phyloP scores from a whole-genome alignment of 2,329 filamentous ascomycete species.

The Pezicula neosporulosa region DNA sequence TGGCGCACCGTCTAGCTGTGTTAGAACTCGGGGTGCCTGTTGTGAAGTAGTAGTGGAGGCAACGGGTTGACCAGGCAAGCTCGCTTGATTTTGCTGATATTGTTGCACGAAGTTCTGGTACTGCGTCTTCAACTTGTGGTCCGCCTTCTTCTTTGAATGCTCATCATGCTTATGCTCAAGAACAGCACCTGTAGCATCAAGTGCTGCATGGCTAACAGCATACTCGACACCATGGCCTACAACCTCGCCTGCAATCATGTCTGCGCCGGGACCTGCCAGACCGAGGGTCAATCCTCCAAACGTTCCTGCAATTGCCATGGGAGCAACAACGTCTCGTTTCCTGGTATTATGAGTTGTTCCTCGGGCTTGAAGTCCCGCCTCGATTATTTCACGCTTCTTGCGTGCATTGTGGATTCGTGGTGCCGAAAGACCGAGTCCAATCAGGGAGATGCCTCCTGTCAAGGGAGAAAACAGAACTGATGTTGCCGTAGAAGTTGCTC shows the following conservation, averaged over 20 bases:
- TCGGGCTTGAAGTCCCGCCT: slow-evolving; percentile 31
- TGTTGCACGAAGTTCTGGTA: slow-evolving; percentile 31
- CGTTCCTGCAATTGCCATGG: slow-evolving; percentile 34
- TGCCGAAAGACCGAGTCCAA: slow-evolving; percentile 35
- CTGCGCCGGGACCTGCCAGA: slow-evolving; percentile 31
- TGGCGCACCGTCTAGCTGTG: background rate
- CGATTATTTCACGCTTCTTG: slow-evolving; percentile 39
- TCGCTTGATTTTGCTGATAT: slow-evolving; percentile 24
- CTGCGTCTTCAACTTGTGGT: slow-evolving; percentile 28
- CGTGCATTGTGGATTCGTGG: slow-evolving; percentile 38
- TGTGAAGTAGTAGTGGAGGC: background rate
- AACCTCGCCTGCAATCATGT: slow-evolving; percentile 30
- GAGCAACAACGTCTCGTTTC: slow-evolving; percentile 37
- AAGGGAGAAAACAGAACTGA: slow-evolving; percentile 35
- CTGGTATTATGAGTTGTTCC: slow-evolving; percentile 34
- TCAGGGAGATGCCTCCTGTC: slow-evolving; percentile 35
- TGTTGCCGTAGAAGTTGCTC: slow-evolving; percentile 36
- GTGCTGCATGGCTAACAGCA: slow-evolving; percentile 31
- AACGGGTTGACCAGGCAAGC: slow-evolving; percentile 7
- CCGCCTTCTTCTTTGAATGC: slow-evolving; percentile 32
- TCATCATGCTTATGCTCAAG: slow-evolving; percentile 33
- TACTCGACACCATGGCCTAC: slow-evolving; percentile 34
- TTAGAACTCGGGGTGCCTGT: background rate
- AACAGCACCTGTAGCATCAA: slow-evolving; percentile 33
- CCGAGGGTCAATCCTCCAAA: slow-evolving; percentile 34